These are phyloP conservation scores for Metschnikowia lunata DNA, from an alignment of 805 yeast species.

Conservation along the genomic window DNA sequence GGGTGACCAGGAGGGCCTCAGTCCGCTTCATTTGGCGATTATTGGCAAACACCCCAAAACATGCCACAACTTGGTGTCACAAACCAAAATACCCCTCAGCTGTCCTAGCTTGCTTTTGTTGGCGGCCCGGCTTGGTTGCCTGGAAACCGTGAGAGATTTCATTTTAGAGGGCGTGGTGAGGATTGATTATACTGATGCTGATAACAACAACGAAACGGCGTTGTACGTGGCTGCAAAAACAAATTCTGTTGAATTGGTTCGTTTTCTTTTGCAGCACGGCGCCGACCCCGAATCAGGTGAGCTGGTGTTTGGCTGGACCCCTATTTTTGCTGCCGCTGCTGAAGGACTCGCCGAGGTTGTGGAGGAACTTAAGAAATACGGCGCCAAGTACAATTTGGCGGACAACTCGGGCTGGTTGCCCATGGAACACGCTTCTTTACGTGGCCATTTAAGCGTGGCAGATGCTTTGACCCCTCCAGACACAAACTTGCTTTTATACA, in stretches of 20 bases:
- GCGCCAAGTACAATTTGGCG: constrained; percentile 50
- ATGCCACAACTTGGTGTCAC: constrained; percentile 51
- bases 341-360: constrained; percentile 69
- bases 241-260: constrained; percentile 50
- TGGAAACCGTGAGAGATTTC: constrained; percentile 51
- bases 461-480: constrained; percentile 52
- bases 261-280: constrained; percentile 48
- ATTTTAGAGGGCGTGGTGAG: constrained; percentile 55
- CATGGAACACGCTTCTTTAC: constrained; percentile 89
- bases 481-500: constrained; percentile 29
- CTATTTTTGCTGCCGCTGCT: constrained; percentile 83
- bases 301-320: constrained; percentile 86
- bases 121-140: constrained; percentile 64
- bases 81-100: constrained; percentile 34
- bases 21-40: constrained; percentile 82
- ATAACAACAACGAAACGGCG: constrained; percentile 66
- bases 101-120: constrained; percentile 58
- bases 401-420: constrained; percentile 96
- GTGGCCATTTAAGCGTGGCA: constrained; percentile 79
- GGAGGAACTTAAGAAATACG: constrained; percentile 45
- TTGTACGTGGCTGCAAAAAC: constrained; percentile 75
- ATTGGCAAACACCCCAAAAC: constrained; percentile 81
- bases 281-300: constrained; percentile 80
- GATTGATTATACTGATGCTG: constrained; percentile 57
- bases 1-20: constrained; percentile 75